Percentiles rank a stretch among this genome's conserved stretches.
Conservation (phyloP, 805 yeast species). For the Metschnikowia corniflorae region DNA sequence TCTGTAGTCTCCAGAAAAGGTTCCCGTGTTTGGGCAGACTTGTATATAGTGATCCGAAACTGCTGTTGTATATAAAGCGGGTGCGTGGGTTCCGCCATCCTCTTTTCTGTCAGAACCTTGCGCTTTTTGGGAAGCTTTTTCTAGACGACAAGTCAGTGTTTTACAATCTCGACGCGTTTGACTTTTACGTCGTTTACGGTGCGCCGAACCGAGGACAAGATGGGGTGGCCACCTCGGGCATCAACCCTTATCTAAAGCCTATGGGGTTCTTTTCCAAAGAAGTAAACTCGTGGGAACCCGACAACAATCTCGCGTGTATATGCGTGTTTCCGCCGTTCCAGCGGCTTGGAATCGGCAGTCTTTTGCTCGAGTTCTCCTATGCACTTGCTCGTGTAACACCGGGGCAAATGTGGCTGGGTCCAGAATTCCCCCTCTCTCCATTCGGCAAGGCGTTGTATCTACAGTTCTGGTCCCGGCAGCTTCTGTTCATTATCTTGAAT, state of each 20-base stretch:
- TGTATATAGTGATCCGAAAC: slow-evolving; percentile 57
- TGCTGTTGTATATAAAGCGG: slow-evolving; percentile 50
- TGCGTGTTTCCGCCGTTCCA: slow-evolving; percentile 92
- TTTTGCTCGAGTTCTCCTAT: slow-evolving; percentile 81
- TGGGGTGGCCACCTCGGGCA: background rate
- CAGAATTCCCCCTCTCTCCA: slow-evolving; percentile 85
- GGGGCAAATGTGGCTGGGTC: slow-evolving; percentile 72
- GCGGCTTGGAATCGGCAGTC: slow-evolving; percentile 68
- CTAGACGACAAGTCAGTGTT: slow-evolving; percentile 87
- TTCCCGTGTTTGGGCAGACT: slow-evolving; percentile 58
- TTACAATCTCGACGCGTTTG: slow-evolving; percentile 74
- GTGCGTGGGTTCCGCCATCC: slow-evolving; percentile 63
- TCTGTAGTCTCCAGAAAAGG: slow-evolving; percentile 35
- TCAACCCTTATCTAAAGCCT: slow-evolving; percentile 15
- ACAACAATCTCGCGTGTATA: slow-evolving; percentile 83
- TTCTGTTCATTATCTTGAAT: slow-evolving; percentile 22
- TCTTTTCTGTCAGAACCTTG: slow-evolving; percentile 75
- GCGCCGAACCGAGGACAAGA: slow-evolving; percentile 16
- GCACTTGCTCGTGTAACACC: slow-evolving; percentile 54
- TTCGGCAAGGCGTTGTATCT: slow-evolving; percentile 74
- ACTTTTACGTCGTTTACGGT: slow-evolving; percentile 72
- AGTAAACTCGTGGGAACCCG: slow-evolving; percentile 68
- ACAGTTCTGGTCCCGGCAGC: slow-evolving; percentile 64
- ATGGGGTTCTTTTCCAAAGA: slow-evolving; percentile 94
- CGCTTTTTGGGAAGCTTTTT: slow-evolving; percentile 82